These are phyloP conservation scores for Calonectria ilicicola DNA, from an alignment of 2,329 filamentous ascomycete species.

Conservation along the genomic window DNA sequence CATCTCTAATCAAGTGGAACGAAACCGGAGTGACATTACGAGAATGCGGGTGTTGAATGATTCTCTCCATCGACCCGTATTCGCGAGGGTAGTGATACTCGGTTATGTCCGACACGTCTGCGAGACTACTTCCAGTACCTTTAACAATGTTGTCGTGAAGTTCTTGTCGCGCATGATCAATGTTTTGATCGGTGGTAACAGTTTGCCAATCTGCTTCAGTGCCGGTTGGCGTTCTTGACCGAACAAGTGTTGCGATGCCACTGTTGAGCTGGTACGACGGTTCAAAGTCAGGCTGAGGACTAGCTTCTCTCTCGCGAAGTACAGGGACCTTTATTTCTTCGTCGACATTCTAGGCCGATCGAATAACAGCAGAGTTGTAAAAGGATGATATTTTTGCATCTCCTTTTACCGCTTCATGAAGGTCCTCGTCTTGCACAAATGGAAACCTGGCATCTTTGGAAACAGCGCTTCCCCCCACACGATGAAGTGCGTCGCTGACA, in stretches of 20 bases:
- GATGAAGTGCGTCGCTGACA: constrained; percentile 54
- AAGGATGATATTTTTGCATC: constrained; percentile 42
- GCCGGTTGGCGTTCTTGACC: constrained; percentile 28
- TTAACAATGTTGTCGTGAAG: constrained; percentile 41
- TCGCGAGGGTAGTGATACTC: constrained; percentile 34
- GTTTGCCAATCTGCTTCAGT: constrained; percentile 51
- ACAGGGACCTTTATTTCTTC: constrained; percentile 53
- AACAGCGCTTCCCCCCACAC: constrained; percentile 38
- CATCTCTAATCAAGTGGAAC: constrained; percentile 40
- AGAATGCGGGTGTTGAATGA: constrained; percentile 41
- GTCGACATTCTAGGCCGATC: constrained; percentile 55
- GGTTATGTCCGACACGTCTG: constrained; percentile 55
- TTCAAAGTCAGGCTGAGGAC: constrained; percentile 1
- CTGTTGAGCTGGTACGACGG: constrained; percentile 24
- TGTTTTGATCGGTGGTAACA: constrained; percentile 46
- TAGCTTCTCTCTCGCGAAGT: constrained; percentile 28
- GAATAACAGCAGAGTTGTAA: constrained; percentile 52
- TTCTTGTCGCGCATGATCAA: constrained; percentile 34
- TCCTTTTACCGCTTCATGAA: constrained; percentile 11
- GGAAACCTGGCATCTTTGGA: constrained; percentile 15
- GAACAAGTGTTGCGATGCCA: constrained; percentile 34
- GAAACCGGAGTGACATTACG: constrained; percentile 11
- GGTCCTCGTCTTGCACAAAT: constrained; percentile 6
- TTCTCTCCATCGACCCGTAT: constrained; percentile 40
- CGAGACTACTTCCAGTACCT: constrained; percentile 57